phyloP scores from a whole-genome alignment of 1,284 basidiomycete species.

The Cryptococcus hybrid region DNA sequence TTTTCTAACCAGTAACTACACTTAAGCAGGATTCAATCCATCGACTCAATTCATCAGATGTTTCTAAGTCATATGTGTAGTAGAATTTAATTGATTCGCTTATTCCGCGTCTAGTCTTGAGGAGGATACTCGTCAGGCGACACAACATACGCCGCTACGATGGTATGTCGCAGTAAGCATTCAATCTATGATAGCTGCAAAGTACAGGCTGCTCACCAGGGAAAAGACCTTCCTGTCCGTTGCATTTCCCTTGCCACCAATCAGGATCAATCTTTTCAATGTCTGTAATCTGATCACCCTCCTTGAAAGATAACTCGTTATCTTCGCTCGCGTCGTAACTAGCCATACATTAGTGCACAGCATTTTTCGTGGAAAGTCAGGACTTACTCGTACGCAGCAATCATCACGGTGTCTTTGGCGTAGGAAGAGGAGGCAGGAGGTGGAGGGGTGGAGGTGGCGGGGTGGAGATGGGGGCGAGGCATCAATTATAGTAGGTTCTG shows the following conservation, averaged over 20 bases:
- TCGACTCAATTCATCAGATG: too few relatives aligned
- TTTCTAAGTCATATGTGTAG: too few relatives aligned
- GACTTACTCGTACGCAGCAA: slow-evolving; percentile 41
- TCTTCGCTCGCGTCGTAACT: slow-evolving; percentile 85
- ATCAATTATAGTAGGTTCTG: slow-evolving; percentile 18
- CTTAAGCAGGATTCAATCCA: too few relatives aligned
- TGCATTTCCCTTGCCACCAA: slow-evolving; percentile 81
- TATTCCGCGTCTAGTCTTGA: too few relatives aligned
- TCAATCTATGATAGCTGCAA: slow-evolving; percentile 2
- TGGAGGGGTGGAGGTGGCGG: slow-evolving; percentile 6
- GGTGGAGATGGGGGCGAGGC: slow-evolving; percentile 11
- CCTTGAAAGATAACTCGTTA: slow-evolving; percentile 80
- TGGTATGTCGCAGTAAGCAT: too few relatives aligned
- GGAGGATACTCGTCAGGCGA: slow-evolving; percentile 20
- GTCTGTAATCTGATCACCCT: slow-evolving; percentile 71
- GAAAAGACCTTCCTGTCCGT: slow-evolving; percentile 73
- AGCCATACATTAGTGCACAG: neutral
- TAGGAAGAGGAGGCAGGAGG: slow-evolving; percentile 8
- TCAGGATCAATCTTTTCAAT: slow-evolving; percentile 60
- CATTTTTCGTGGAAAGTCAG: neutral
- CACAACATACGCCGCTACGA: slow-evolving; percentile 20
- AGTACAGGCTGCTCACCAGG: slow-evolving; percentile 53
- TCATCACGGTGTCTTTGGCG: slow-evolving; percentile 16
- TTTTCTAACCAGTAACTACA: too few relatives aligned
- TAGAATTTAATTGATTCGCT: too few relatives aligned